Conservation (phyloP, 148 eudicot species). For the Polygonum maritimum region DNA sequence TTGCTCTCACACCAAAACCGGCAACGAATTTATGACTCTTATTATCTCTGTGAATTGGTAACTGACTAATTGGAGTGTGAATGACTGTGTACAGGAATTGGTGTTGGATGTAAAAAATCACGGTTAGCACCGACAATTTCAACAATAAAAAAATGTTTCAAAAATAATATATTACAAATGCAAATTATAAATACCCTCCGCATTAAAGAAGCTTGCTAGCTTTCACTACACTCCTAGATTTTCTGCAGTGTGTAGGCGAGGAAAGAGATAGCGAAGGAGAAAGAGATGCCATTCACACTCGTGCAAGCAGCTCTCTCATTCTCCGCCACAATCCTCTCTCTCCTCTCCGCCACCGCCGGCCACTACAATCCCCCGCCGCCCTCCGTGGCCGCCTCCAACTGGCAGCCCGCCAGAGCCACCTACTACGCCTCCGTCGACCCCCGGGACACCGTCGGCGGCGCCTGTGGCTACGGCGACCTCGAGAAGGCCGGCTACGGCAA, state of each 20-base stretch:
- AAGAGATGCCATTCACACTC: conserved; percentile 4
- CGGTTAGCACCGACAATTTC: neutral
- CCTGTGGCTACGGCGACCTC: conserved; percentile 80
- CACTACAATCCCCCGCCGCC: conserved; percentile 22
- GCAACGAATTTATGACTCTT: neutral
- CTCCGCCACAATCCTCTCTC: neutral
- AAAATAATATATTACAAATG: neutral
- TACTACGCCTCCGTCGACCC: conserved; percentile 80
- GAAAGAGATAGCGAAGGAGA: neutral
- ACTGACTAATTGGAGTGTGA: neutral
- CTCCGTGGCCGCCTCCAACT: conserved; percentile 22
- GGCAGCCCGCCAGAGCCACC: conserved; percentile 73
- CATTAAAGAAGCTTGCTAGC: neutral
- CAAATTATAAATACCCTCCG: neutral
- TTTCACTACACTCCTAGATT: neutral
- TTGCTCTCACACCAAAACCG: neutral
- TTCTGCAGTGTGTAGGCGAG: neutral
- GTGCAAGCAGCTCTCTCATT: neutral
- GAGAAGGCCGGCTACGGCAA: conserved; percentile 63
- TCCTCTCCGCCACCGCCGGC: conserved; percentile 6
- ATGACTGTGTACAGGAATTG: neutral
- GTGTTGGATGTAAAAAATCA: neutral
- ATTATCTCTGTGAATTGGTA: neutral
- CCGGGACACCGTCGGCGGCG: conserved; percentile 73
- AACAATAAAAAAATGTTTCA: neutral